These are phyloP conservation scores for Xylaria sp. DNA, from an alignment of 2,329 filamentous ascomycete species.

Conservation along the genomic window DNA sequence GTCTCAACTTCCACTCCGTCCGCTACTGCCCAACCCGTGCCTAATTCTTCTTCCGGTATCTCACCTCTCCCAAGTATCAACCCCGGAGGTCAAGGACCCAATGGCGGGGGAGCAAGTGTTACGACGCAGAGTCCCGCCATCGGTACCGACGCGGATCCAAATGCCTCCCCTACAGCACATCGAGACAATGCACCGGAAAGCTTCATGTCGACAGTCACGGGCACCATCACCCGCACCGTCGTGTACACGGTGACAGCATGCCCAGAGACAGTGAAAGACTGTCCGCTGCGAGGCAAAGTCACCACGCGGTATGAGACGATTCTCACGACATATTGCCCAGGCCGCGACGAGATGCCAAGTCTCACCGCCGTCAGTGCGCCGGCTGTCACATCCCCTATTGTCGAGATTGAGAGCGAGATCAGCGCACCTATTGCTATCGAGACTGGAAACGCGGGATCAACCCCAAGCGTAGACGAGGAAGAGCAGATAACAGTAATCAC, in stretches of 20 bases:
- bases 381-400: neutral
- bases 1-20: neutral
- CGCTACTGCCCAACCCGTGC: neutral
- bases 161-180: neutral
- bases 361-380: constrained; percentile 27
- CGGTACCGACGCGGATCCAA: neutral
- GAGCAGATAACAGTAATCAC: constrained; percentile 12
- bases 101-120: neutral
- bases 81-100: neutral
- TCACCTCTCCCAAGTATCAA: neutral
- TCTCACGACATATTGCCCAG: constrained; percentile 43
- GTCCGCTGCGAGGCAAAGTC: constrained; percentile 29
- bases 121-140: neutral
- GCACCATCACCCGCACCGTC: constrained; percentile 42
- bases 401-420: neutral
- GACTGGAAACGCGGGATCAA: neutral
- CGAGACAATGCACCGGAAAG: neutral
- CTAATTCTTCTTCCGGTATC: neutral
- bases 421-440: neutral
- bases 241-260: constrained; percentile 39
- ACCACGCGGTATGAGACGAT: constrained; percentile 39
- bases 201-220: constrained; percentile 37
- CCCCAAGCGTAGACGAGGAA: neutral
- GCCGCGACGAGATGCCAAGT: constrained; percentile 10
- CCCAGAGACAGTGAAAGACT: constrained; percentile 24